A percentile compares a stretch with the other conserved stretches of the same genome.
Evolutionary conservation across 495 filamentous ascomycete genomes (phyloP).

Genomic region (Parmelia sp.): DNA sequence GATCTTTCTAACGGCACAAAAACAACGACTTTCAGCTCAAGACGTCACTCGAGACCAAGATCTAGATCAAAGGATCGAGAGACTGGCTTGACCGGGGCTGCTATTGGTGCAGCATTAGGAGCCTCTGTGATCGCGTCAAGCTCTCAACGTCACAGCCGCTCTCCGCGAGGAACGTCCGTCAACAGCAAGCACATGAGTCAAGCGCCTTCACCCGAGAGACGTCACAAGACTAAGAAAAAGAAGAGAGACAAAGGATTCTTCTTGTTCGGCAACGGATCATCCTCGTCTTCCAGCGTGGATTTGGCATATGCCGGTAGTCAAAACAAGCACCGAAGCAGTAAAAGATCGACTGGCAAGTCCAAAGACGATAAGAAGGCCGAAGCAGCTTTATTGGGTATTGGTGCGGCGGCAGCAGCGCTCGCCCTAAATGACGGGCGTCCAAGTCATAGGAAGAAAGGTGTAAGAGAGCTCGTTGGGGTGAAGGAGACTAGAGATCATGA

Average conservation of each 20-base stretch:
- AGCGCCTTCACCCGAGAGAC: constrained; percentile 20
- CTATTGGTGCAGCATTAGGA: constrained; percentile 44
- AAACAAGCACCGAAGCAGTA: constrained; percentile 32
- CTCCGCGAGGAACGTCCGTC: constrained; percentile 27
- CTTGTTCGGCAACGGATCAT: constrained; percentile 53
- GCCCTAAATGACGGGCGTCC: constrained; percentile 40
- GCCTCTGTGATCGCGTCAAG: constrained; percentile 35
- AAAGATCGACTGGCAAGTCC: constrained; percentile 30
- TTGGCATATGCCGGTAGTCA: constrained; percentile 44
- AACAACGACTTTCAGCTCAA: constrained; percentile 9
- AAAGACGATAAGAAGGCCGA: constrained; percentile 45
- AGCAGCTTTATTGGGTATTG: constrained; percentile 49
- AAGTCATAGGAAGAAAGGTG: constrained; percentile 30
- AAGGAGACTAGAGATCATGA: constrained; percentile 32
- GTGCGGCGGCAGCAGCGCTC: constrained; percentile 52
- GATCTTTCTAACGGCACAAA: constrained; percentile 9
- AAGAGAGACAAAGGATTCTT: constrained; percentile 49
- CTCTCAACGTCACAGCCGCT: constrained; percentile 30
- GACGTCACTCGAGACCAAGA: constrained; percentile 30
- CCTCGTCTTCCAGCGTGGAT: constrained; percentile 52
- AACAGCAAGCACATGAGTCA: constrained; percentile 20
- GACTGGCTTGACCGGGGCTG: constrained; percentile 36
- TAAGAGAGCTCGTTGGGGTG: constrained; percentile 33
- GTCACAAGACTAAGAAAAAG: constrained; percentile 33
- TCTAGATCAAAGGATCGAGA: constrained; percentile 42